Conservation (phyloP, 1,284 basidiomycete genomes). For the Pseudozyma thailandica region DNA sequence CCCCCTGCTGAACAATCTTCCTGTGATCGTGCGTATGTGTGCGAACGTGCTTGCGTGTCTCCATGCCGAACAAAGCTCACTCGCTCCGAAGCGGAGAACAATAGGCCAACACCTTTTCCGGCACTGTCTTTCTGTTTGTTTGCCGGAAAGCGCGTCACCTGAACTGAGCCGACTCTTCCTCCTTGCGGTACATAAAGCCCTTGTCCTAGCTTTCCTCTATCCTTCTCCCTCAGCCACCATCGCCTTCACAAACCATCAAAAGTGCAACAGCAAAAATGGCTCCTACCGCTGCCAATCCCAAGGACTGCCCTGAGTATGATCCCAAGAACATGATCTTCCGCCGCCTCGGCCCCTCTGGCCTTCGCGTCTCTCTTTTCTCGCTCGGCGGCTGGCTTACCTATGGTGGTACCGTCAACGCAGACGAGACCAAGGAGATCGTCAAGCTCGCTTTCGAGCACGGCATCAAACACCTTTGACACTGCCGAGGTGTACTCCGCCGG, state of each 20-base stretch:
- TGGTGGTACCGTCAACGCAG: constrained; percentile 49
- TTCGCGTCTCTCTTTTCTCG: constrained; percentile 55
- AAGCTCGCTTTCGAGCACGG: constrained; percentile 69
- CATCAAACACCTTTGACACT: constrained; percentile 77
- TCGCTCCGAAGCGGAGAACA: too few relatives aligned
- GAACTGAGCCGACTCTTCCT: too few relatives aligned
- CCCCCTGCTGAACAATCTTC: too few relatives aligned
- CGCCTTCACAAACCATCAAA: not conserved
- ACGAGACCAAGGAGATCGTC: constrained; percentile 51
- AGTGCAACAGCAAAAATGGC: constrained; percentile 30
- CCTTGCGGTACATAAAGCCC: too few relatives aligned
- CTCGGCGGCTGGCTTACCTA: constrained; percentile 58
- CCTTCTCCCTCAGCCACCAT: not conserved
- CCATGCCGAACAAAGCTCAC: too few relatives aligned
- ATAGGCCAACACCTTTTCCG: too few relatives aligned
- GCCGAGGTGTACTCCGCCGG: constrained; percentile 79
- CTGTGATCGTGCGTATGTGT: too few relatives aligned
- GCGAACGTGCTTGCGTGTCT: too few relatives aligned
- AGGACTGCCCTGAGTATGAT: constrained; percentile 54
- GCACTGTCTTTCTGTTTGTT: too few relatives aligned
- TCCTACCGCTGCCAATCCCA: constrained; percentile 51
- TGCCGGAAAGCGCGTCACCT: too few relatives aligned
- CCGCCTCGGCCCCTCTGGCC: constrained; percentile 50
- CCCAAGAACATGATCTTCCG: constrained; percentile 63
- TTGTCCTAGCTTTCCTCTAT: not conserved